Evolutionary conservation across 495 filamentous ascomycete genomes (phyloP), one percentile per base, ranked within the genome.

Genomic region (Penicillium longicatenatum): DNA sequence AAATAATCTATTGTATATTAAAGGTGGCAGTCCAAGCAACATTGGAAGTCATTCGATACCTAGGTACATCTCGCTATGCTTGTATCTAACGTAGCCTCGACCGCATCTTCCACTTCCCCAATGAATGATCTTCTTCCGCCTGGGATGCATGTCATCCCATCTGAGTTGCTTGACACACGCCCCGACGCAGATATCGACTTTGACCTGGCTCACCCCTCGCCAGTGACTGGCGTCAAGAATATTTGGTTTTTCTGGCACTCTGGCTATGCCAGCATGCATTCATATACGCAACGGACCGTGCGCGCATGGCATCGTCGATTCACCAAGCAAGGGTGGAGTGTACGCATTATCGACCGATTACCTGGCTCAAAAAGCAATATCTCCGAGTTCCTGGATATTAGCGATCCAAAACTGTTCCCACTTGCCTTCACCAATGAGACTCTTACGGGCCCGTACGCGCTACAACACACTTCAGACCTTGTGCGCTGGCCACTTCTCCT

Each of bases 171-270:
- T 11, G 80, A 84, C 55, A 62, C 72, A 6, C 76, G 80, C 29
- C 59, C 79, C 4, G 80, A 84, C 44, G 58, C 65, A 14, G 70
- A 77, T 54, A 64, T 83, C 29, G 79, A 82, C 63, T 39, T 69
- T 37, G 70, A 70, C n/a, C 60, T 82, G 30, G 39, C 70, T 1
- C 66, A 79, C 56, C 73, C 80, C 3, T 46, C 47, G 37, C 75
- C 76, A 7, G 65, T 81, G 24, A 70, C 67, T 8, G 55, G 56
- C 30, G 70, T 74, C 50, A 84, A 82, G 58, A 84, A 84, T 52
- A 64, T 82, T n/a, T 84, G 76, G 74, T 79, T 82, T 68, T 85
- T 83, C 71, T 83, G 82, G 81, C 71, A 83, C 68, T 54, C 68
- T 42, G 80, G 79, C 31, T 79, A 73, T 64, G 37, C 39, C 9